These are phyloP conservation scores for Thermochaetoides thermophila DNA, from an alignment of 495 filamentous ascomycete species.

Conservation along the genomic window DNA sequence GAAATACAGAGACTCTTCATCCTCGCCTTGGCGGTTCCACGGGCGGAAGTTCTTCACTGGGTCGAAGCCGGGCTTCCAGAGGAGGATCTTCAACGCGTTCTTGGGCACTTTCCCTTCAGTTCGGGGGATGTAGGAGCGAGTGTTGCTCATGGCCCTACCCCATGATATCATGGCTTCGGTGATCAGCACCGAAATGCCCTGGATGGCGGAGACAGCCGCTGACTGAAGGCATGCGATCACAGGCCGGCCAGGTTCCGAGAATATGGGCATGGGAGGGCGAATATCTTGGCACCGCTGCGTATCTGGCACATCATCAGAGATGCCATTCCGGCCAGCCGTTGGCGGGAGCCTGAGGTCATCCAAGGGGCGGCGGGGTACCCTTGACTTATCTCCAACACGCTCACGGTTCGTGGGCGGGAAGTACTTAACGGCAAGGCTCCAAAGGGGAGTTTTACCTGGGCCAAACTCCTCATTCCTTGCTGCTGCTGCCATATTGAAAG, in stretches of 20 bases:
- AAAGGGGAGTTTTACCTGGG: constrained; percentile 27
- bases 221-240: constrained; percentile 25
- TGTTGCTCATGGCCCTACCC: constrained; percentile 52
- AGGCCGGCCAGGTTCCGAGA: constrained; percentile 6
- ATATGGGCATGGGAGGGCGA: constrained; percentile 8
- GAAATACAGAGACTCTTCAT: constrained; percentile 45
- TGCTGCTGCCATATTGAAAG: constrained; percentile 26
- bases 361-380: no score
- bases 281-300: no score
- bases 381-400: not conserved
- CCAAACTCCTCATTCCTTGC: constrained; percentile 31
- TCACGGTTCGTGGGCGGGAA: constrained; percentile 24
- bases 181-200: constrained; percentile 43
- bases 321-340: constrained; percentile 10
- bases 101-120: constrained; percentile 61
- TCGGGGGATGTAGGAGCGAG: constrained; percentile 40
- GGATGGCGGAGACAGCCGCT: constrained; percentile 29
- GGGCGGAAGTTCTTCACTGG: constrained; percentile 22
- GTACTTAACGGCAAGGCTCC: constrained; percentile 32
- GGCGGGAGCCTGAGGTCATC: constrained; percentile 1
- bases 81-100: constrained; percentile 60
- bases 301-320: constrained; percentile 4
- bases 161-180: constrained; percentile 53
- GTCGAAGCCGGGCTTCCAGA: constrained; percentile 53
- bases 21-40: constrained; percentile 23